Base-by-base conservation (phyloP, 2,329 filamentous ascomycete species). In the Hirsutella rhossiliensis region DNA sequence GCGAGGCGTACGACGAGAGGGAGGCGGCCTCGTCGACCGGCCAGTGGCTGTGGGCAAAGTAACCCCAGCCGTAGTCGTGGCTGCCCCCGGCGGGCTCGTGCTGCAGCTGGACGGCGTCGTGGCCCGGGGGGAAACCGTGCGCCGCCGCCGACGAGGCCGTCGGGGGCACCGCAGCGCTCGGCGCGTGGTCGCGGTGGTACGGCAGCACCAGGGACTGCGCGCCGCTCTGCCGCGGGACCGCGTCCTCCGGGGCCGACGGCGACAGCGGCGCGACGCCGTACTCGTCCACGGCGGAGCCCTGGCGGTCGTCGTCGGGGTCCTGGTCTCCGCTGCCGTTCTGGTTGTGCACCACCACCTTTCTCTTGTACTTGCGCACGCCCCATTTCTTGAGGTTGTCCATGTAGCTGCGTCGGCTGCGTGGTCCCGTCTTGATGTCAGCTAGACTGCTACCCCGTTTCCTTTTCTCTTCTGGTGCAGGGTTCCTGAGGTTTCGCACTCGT, bases 301-400 rank as follows among this genome's bases (percentile, higher is more conserved):
- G 28, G 18, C 18, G 31, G 23, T 30, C 27, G 9, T 30, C 34
- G n/a, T 38, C 20, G 9, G 11, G 6, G 2, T n/a, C 37, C 11
- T 5, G 19, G 19, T 12, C 37, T 23, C 3, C 34, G 5, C 9
- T n/a, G 19, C 4, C 38, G 29, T 15, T 19, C 18, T n/a, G 29
- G 27, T 34, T 39, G 7, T 38, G 43, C 32, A 45, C 32, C 5
- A 34, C 40, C 15, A 28, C 23, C 48, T 58, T 65, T 52, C 64
- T 62, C 43, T 66, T 69, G 54, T 75, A 74, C 53, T 75, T 75
- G 50, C 57, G 54, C 37, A 71, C 50, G 4, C 58, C 51, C 71
- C 71, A 74, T 46, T 55, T 60, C 20, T 67, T 61, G 47, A 75
- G 63, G 32, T 67, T 62, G n/a, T 68, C 67, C 18, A 69, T 61